These are phyloP conservation scores for Coniophora puteana DNA, from an alignment of 1,284 basidiomycete species.

Conservation along the genomic window DNA sequence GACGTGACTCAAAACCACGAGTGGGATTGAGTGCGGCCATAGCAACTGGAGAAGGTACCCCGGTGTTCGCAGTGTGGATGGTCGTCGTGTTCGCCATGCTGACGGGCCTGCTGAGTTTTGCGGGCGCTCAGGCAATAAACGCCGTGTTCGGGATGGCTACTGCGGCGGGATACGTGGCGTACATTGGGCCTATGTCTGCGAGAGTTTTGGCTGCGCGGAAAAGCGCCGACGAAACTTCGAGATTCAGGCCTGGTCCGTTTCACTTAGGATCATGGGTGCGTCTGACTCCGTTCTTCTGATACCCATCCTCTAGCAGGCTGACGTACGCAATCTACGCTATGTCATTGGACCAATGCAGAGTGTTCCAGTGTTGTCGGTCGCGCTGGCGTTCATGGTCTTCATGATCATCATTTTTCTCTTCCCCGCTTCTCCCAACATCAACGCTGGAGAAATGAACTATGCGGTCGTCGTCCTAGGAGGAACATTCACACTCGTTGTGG, in stretches of 20 bases:
- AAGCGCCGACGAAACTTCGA: no score
- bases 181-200: slow-evolving; percentile 19
- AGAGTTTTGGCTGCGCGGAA: slow-evolving; percentile 22
- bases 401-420: slow-evolving; percentile 27
- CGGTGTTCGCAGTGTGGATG: slow-evolving; percentile 30
- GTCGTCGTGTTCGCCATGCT: slow-evolving; percentile 18
- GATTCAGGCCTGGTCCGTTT: slow-evolving; percentile 30
- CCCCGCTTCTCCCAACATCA: slow-evolving; percentile 15
- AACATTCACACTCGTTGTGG: slow-evolving; percentile 24
- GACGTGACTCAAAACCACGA: no score
- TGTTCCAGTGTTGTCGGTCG: slow-evolving; percentile 19
- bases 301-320: no score
- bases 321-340: background rate
- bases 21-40: no score
- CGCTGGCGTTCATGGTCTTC: slow-evolving; percentile 25
- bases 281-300: background rate
- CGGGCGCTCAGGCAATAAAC: slow-evolving; percentile 21
- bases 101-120: slow-evolving; percentile 25
- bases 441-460: slow-evolving; percentile 25
- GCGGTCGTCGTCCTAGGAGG: slow-evolving; percentile 23
- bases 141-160: slow-evolving; percentile 25
- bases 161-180: slow-evolving; percentile 17
- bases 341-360: slow-evolving; percentile 15
- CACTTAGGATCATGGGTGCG: slow-evolving; percentile 27
- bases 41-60: slow-evolving; percentile 24